Percentiles rank a stretch among this genome's conserved stretches.
Conservation (phyloP, 371 early-diverging fungal genomes). For the Paramicrosporidium saccamoebae region DNA sequence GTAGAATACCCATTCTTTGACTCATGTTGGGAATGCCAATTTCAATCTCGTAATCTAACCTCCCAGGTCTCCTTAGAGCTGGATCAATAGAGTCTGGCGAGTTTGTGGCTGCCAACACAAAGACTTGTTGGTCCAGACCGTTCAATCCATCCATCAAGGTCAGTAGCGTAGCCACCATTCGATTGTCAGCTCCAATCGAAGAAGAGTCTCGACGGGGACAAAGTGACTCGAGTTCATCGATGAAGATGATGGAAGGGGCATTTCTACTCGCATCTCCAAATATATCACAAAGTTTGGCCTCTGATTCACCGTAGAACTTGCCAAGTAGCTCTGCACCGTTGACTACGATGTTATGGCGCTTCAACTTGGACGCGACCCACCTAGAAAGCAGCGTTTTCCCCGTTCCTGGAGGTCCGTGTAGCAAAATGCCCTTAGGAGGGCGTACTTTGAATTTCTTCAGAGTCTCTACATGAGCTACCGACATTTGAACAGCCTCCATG, state of each 20-base stretch:
- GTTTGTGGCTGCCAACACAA: slow-evolving; percentile 92
- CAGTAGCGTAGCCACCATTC: slow-evolving; percentile 80
- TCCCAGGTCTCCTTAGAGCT: slow-evolving; percentile 84
- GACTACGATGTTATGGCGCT: slow-evolving; percentile 39
- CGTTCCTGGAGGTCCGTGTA: slow-evolving; percentile 94
- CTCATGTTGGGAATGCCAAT: slow-evolving; percentile 54
- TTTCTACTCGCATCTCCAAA: slow-evolving; percentile 45
- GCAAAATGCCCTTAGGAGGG: slow-evolving; percentile 55
- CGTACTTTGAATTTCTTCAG: slow-evolving; percentile 29
- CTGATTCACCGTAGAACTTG: slow-evolving; percentile 87
- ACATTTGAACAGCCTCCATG: slow-evolving; percentile 52
- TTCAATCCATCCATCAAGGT: slow-evolving; percentile 78
- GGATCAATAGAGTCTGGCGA: slow-evolving; percentile 70
- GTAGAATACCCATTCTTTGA: slow-evolving; percentile 36
- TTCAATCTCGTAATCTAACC: slow-evolving; percentile 83
- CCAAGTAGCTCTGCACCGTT: slow-evolving; percentile 86
- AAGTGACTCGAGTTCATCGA: slow-evolving; percentile 94
- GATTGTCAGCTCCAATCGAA: slow-evolving; percentile 21
- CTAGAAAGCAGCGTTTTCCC: slow-evolving; percentile 84
- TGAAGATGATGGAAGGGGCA: slow-evolving; percentile 74
- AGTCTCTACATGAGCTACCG: slow-evolving; percentile 31
- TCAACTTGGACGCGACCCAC: slow-evolving; percentile 49
- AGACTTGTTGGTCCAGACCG: slow-evolving; percentile 3
- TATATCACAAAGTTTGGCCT: slow-evolving; percentile 42
- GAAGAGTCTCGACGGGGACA: slow-evolving; percentile 64